These are phyloP conservation scores for carrot (Daucus carota) DNA, from an alignment of 129 eudicot species.

Conservation along the genomic window DH1_v3.0 NC_030386.2:26822501-26823000, in stretches of 20 bases:
- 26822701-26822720: not conserved
- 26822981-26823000: not conserved
- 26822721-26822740: not conserved
- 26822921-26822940: not conserved
- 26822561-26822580: not conserved
- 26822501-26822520: not conserved
- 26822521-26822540: not conserved
- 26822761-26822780: not conserved
- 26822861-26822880: not conserved
- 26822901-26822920: too few species aligned
- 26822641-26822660: too few species aligned
- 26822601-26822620: not conserved
- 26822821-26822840: not conserved
- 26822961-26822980: not conserved
- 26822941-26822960: not conserved
- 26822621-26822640: not conserved
- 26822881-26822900: too few species aligned
- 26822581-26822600: not conserved
- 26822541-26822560: not conserved
- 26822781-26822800: not conserved
- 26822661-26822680: not conserved
- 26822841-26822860: not conserved
- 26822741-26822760: not conserved
- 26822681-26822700: not conserved
- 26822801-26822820: not conserved